Conservation (phyloP, 2,329 filamentous ascomycete genomes). For the Ascocoryne sarcoides region DNA sequence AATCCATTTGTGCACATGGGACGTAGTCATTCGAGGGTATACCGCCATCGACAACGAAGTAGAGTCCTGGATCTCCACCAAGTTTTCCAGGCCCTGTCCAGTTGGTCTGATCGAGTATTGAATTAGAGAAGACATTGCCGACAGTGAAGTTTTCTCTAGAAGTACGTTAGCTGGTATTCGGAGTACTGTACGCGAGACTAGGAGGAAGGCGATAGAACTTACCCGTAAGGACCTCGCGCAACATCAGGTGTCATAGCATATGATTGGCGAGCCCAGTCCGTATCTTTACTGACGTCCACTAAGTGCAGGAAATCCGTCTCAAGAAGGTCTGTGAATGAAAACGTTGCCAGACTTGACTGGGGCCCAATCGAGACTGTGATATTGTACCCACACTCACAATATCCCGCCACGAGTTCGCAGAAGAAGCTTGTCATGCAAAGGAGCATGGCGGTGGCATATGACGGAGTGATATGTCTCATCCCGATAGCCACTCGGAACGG, state of each 20-base stretch:
- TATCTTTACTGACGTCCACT: slow-evolving; percentile 37
- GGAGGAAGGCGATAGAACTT: slow-evolving; percentile 4
- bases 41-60: slow-evolving; percentile 43
- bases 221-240: slow-evolving; percentile 54
- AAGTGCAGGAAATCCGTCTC: slow-evolving; percentile 64
- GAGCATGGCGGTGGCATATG: slow-evolving; percentile 10
- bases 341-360: slow-evolving; percentile 25
- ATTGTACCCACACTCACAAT: slow-evolving; percentile 67
- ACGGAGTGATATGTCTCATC: too few species aligned
- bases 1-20: slow-evolving; percentile 55
- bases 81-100: slow-evolving; percentile 37
- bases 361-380: slow-evolving; percentile 34
- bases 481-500: too few species aligned
- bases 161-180: not conserved
- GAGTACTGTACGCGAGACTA: not conserved
- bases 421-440: slow-evolving; percentile 9
- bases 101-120: slow-evolving; percentile 33
- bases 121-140: slow-evolving; percentile 48
- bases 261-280: slow-evolving; percentile 57
- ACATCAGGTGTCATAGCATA: slow-evolving; percentile 55
- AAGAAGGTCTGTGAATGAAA: slow-evolving; percentile 58
- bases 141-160: slow-evolving; percentile 45
- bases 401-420: slow-evolving; percentile 27
- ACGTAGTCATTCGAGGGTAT: slow-evolving; percentile 42
- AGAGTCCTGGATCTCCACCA: slow-evolving; percentile 42